Conservation (phyloP, 2,329 filamentous ascomycete species). For the Cadophora sp. region DNA sequence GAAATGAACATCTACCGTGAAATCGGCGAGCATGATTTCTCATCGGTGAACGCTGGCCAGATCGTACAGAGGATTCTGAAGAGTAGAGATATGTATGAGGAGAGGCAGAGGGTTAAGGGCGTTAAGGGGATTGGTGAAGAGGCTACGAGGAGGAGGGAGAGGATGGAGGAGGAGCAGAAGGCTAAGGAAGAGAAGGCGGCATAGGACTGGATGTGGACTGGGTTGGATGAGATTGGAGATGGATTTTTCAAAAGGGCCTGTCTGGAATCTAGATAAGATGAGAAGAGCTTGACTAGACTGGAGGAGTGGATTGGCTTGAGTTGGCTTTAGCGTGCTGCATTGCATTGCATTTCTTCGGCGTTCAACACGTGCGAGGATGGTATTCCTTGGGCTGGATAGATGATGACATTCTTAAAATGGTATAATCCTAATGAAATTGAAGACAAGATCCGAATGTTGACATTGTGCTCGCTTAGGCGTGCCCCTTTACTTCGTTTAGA, state of each 20-base stretch:
- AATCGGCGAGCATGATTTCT: slow-evolving; percentile 78
- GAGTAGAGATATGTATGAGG: slow-evolving; percentile 87
- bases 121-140: slow-evolving; percentile 82
- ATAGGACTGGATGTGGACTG: not conserved
- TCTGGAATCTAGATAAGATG: too few relatives aligned
- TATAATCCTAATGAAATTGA: slow-evolving; percentile 1
- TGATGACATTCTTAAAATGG: not conserved
- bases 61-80: slow-evolving; percentile 92
- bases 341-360: slow-evolving; percentile 33
- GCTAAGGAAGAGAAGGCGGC: slow-evolving; percentile 30
- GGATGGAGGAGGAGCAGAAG: slow-evolving; percentile 55
- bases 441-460: not conserved
- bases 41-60: slow-evolving; percentile 87
- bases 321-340: slow-evolving; percentile 9
- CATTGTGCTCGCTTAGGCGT: not conserved
- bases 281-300: not conserved
- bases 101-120: slow-evolving; percentile 87
- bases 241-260: not conserved
- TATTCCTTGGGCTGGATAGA: not conserved
- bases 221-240: not conserved
- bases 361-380: slow-evolving; percentile 37
- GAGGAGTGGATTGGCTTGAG: not conserved
- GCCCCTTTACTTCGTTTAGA: not conserved
- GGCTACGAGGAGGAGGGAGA: slow-evolving; percentile 66
- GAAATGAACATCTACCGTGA: slow-evolving; percentile 84